Evolutionary conservation across 257 asterid species (phyloP).

Genomic region (Plantago major): DNA sequence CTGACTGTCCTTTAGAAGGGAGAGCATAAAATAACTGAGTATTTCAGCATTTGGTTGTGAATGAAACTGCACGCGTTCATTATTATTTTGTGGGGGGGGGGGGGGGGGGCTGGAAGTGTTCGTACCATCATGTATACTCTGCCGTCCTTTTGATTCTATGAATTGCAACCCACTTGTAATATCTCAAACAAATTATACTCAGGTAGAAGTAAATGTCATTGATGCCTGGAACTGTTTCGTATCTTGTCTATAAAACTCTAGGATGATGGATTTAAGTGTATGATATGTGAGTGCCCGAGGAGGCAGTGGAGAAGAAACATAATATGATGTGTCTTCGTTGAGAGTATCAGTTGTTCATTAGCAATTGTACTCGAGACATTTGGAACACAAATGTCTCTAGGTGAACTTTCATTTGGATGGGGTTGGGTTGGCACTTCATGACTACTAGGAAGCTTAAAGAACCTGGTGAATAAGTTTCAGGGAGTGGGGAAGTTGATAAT

Average conservation of each 20-base stretch:
- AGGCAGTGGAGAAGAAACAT: background rate
- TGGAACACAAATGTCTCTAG: background rate
- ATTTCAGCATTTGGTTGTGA: too few relatives aligned
- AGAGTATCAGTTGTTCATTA: background rate
- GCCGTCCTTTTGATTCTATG: too few relatives aligned
- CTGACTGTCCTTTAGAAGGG: too few relatives aligned
- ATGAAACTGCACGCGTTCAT: too few relatives aligned
- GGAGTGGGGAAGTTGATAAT: too few relatives aligned
- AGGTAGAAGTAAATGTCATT: background rate
- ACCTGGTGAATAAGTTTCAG: background rate
- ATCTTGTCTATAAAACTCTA: background rate
- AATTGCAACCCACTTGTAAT: too few relatives aligned
- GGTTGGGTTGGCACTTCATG: background rate
- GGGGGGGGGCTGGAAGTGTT: too few relatives aligned
- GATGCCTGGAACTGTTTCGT: background rate
- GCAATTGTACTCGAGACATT: background rate
- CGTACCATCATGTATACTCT: too few relatives aligned
- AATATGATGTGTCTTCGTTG: background rate
- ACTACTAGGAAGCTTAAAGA: slow-evolving; percentile 13
- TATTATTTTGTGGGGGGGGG: too few relatives aligned
- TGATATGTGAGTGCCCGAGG: background rate
- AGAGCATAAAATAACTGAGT: too few relatives aligned
- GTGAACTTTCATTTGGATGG: background rate
- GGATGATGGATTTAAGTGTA: background rate
- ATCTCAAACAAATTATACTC: too few relatives aligned